These are phyloP conservation scores for Casuarina equisetifolia DNA, from an alignment of 306 rosid genomes.

Conservation along the genomic window DNA sequence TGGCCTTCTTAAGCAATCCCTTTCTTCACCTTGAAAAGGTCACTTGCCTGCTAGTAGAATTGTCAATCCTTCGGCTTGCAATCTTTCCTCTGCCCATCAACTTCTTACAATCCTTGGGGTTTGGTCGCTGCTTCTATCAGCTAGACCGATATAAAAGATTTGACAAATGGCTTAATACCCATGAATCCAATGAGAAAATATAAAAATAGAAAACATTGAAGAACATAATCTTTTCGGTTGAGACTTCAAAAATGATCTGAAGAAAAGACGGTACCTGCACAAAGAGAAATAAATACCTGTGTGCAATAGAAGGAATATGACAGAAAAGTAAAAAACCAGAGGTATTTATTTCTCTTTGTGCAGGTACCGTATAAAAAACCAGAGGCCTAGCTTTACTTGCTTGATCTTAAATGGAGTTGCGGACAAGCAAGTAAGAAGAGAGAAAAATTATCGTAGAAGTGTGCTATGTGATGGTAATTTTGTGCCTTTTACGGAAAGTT, in stretches of 20 bases:
- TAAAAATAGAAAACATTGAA: not conserved
- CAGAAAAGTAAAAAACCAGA: not conserved
- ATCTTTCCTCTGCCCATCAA: slow-evolving; percentile 52
- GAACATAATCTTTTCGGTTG: not conserved
- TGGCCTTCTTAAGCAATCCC: slow-evolving; percentile 51
- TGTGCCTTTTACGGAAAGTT: slow-evolving; percentile 57
- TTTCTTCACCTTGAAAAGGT: slow-evolving; percentile 51
- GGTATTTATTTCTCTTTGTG: too few relatives aligned
- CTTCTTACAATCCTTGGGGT: not conserved
- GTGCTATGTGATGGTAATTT: slow-evolving; percentile 22
- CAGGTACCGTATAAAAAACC: too few relatives aligned
- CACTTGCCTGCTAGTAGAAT: slow-evolving; percentile 48
- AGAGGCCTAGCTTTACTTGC: slow-evolving; percentile 5
- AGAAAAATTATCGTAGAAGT: slow-evolving; percentile 1
- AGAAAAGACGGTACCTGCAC: not conserved
- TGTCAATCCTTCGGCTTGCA: slow-evolving; percentile 46
- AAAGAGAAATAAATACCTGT: not conserved
- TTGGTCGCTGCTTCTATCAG: not conserved
- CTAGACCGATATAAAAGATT: not conserved
- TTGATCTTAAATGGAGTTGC: not conserved
- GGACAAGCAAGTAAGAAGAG: slow-evolving; percentile 1
- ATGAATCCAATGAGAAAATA: not conserved
- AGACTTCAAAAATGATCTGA: not conserved
- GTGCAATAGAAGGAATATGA: not conserved
- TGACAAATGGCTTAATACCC: not conserved